These are phyloP conservation scores for grape (Vitis vinifera) DNA, from an alignment of 164 flowering plant species.

Conservation along the genomic window ASM3070453v1 NC_081823.1:6614501-6615000, in stretches of 20 bases:
- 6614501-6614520: slow-evolving; percentile 95
- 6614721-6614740: slow-evolving; percentile 96
- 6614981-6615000: too few species aligned
- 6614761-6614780: slow-evolving; percentile 96
- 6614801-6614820: slow-evolving; percentile 25
- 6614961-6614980: too few species aligned
- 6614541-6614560: slow-evolving; percentile 79
- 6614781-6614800: slow-evolving; percentile 99
- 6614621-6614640: too few species aligned
- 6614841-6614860: too few species aligned
- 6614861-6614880: too few species aligned
- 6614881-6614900: too few species aligned
- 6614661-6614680: slow-evolving; percentile 95
- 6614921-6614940: too few species aligned
- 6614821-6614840: not conserved
- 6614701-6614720: slow-evolving; percentile 94
- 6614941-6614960: too few species aligned
- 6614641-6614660: slow-evolving; percentile 59
- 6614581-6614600: too few species aligned
- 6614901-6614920: too few species aligned
- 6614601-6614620: too few species aligned
- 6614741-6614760: slow-evolving; percentile 64
- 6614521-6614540: slow-evolving; percentile 80
- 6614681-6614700: slow-evolving; percentile 95
- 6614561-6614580: not conserved